Conservation (phyloP, 176 grass and related monocot species). For the Pontederia paniculata region DNA sequence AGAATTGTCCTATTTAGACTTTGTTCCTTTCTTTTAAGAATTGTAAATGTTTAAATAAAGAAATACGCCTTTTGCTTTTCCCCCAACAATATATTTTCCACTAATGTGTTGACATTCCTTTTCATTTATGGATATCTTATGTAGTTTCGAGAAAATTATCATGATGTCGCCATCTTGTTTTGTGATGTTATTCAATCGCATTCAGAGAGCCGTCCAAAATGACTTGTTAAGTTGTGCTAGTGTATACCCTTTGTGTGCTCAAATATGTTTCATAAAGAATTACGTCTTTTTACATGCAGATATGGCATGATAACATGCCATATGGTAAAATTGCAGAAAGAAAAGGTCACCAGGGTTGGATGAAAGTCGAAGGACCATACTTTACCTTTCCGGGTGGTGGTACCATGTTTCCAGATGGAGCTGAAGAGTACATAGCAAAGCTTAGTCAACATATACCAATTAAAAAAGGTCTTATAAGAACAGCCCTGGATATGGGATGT, state of each 20-base stretch:
- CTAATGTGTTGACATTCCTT: too few species aligned
- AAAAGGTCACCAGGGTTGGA: conserved; percentile 96
- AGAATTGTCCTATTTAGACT: too few species aligned
- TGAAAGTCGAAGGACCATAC: conserved; percentile 79
- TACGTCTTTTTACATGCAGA: conserved; percentile 28
- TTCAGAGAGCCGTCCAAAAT: too few species aligned
- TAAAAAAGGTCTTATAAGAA: conserved; percentile 56
- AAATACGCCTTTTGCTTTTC: too few species aligned
- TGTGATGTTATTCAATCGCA: background rate
- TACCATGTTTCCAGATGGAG: conserved; percentile 92
- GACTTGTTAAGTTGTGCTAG: too few species aligned
- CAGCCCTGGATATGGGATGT: conserved; percentile 96
- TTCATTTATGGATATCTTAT: too few species aligned
- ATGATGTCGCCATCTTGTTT: too few species aligned
- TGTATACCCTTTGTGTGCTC: background rate
- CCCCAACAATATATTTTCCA: too few species aligned
- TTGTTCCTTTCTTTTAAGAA: too few species aligned
- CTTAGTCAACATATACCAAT: conserved; percentile 58
- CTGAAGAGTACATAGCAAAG: conserved; percentile 75
- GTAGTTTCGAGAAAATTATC: too few species aligned
- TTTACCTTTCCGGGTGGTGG: conserved; percentile 91
- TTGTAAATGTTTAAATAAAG: too few species aligned
- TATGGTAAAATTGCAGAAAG: conserved; percentile 93
- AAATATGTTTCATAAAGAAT: conserved; percentile 6
- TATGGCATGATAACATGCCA: conserved; percentile 99